Conservation (phyloP, 805 yeast species). For the Yamadazyma kitorensis region DNA sequence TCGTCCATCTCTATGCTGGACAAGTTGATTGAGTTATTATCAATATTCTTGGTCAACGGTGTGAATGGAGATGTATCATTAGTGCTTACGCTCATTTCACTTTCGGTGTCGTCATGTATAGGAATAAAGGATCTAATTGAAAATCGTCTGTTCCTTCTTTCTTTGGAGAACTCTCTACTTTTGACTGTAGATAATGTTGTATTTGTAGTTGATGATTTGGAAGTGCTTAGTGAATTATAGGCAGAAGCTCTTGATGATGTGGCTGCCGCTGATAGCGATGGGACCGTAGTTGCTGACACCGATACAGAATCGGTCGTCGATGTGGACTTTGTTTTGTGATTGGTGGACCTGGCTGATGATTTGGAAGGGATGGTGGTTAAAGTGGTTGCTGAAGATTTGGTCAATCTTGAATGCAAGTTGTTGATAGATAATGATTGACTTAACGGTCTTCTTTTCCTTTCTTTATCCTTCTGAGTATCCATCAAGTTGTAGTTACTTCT, state of each 20-base stretch:
- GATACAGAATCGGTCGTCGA: no score
- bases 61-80: conserved; percentile 10
- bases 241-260: background rate
- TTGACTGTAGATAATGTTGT: background rate
- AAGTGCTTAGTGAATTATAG: background rate
- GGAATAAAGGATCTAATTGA: conserved; percentile 4
- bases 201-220: background rate
- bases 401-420: conserved; percentile 8
- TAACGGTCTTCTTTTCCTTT: conserved; percentile 13
- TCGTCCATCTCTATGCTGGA: conserved; percentile 9
- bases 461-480: conserved; percentile 2
- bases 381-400: conserved; percentile 1
- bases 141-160: conserved; percentile 7
- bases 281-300: no score
- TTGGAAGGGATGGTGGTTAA: background rate
- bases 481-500: background rate
- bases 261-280: no score
- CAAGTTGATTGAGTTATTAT: conserved; percentile 6
- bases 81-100: no score
- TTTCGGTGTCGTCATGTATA: conserved; percentile 3
- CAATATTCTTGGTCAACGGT: conserved; percentile 5
- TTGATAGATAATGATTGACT: conserved; percentile 13
- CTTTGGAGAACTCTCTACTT: background rate
- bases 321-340: no score
- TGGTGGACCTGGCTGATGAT: background rate